Conservation (phyloP, 2,329 filamentous ascomycete genomes). For the Penicillium rolfsii region DNA sequence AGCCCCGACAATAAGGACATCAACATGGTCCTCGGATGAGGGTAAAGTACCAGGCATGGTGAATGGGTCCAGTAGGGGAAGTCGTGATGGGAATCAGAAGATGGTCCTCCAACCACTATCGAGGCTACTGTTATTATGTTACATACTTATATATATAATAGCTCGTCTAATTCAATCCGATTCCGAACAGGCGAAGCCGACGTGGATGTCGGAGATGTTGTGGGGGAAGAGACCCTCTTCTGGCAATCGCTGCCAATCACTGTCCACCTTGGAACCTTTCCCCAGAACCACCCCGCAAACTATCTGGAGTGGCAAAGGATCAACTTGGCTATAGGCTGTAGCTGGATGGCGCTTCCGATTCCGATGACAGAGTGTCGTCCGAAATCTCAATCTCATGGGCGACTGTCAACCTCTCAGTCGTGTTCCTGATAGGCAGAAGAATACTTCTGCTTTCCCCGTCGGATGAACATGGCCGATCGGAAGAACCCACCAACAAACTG, state of each 20-base stretch:
- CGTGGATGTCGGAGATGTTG: conserved; percentile 4
- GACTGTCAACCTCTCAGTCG: neutral
- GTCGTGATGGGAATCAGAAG: neutral
- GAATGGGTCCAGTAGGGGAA: neutral
- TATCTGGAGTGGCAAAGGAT: neutral
- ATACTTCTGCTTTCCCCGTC: neutral
- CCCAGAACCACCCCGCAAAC: neutral
- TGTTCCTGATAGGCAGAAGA: neutral
- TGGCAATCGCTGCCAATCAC: neutral
- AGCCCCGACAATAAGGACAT: conserved; percentile 51
- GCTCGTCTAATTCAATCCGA: neutral
- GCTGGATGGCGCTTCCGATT: neutral
- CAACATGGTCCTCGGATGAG: conserved; percentile 10
- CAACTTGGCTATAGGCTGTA: neutral
- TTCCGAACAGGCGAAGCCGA: neutral
- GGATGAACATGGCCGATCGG: conserved; percentile 1
- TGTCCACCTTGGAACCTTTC: neutral
- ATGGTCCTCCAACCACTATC: neutral
- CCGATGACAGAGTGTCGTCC: neutral
- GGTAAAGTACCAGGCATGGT: conserved; percentile 5
- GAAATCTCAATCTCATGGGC: neutral
- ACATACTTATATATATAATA: neutral
- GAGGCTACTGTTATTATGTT: neutral
- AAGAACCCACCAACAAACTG: neutral
- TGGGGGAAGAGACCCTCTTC: conserved; percentile 2